These are phyloP conservation scores for Zizania latifolia DNA, from an alignment of 176 grass and related monocot species.

Conservation along the genomic window DNA sequence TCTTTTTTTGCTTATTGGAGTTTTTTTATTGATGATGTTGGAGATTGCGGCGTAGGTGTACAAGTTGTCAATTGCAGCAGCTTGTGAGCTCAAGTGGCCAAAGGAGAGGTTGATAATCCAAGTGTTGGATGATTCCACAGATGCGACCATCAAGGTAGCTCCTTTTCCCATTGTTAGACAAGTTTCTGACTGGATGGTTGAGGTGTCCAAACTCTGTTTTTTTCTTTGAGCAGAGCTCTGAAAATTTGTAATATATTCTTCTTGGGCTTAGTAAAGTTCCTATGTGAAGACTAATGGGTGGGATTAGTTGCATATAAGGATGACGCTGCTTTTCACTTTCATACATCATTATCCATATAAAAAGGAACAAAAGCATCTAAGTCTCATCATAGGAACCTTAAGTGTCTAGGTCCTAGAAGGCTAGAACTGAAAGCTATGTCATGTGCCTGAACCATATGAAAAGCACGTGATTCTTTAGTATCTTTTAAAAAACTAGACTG, in stretches of 20 bases:
- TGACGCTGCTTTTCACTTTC: neutral
- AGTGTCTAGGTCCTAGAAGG: neutral
- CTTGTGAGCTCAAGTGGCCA: conserved; percentile 71
- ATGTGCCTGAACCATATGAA: neutral
- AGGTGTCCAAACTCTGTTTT: neutral
- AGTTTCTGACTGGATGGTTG: neutral
- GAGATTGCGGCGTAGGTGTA: conserved; percentile 49
- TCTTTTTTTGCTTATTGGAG: neutral
- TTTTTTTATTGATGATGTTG: neutral
- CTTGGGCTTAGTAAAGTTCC: neutral
- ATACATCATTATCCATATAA: neutral
- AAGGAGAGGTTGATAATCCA: conserved; percentile 68
- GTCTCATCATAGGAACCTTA: neutral
- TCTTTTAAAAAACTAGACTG: neutral
- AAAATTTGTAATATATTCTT: neutral
- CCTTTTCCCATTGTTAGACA: neutral
- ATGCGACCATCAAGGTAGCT: conserved; percentile 65
- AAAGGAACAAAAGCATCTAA: neutral
- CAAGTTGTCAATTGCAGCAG: conserved; percentile 74
- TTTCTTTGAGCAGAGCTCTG: neutral
- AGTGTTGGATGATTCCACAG: conserved; percentile 88
- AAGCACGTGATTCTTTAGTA: neutral
- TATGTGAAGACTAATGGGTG: neutral
- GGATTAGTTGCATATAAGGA: neutral
- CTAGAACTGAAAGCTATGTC: neutral